Percentiles rank a stretch among this genome's conserved stretches.
Evolutionary conservation across 495 filamentous ascomycete genomes (phyloP).

Genomic region (Chaetomium tenue): DNA sequence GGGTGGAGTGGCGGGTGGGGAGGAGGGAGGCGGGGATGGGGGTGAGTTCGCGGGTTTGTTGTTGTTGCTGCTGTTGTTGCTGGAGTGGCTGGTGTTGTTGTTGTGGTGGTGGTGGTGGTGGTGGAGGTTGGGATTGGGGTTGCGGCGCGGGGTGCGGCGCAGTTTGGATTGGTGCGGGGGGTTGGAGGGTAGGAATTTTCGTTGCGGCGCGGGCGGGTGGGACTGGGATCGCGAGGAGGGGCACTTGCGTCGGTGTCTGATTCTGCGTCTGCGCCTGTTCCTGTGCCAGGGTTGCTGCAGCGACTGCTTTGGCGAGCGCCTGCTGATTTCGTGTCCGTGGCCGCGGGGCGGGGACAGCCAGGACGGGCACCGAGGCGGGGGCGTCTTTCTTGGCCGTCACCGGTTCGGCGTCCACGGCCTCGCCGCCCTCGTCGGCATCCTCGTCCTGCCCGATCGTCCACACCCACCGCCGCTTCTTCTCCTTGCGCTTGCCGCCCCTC

Average conservation of each 20-base stretch:
- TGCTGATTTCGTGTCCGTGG: conserved; percentile 16
- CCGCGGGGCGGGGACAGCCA: conserved; percentile 22
- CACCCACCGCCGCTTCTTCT: conserved; percentile 54
- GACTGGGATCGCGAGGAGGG: conserved; percentile 14
- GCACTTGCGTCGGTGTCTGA: conserved; percentile 1
- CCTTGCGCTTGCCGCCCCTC: conserved; percentile 40
- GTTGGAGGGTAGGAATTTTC: neutral
- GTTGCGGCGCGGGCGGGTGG: conserved; percentile 17
- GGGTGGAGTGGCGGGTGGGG: conserved; percentile 14
- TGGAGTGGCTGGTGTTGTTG: neutral
- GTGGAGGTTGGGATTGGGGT: conserved; percentile 6
- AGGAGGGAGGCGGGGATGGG: conserved; percentile 20
- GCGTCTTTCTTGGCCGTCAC: conserved; percentile 23
- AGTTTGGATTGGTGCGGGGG: neutral
- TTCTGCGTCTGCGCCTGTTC: neutral
- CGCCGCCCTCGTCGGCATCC: conserved; percentile 39
- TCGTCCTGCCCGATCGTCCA: conserved; percentile 53
- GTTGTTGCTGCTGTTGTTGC: neutral
- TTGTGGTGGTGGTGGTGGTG: neutral
- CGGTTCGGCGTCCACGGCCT: conserved; percentile 23
- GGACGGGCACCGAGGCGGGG: conserved; percentile 22
- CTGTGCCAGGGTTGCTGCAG: conserved; percentile 7
- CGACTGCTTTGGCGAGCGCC: conserved; percentile 5
- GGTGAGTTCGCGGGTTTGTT: conserved; percentile 15
- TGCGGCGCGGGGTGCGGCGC: neutral